Evolutionary conservation across 345 rosid genomes (phyloP).

Genomic region (Melaleuca alternifolia): DNA sequence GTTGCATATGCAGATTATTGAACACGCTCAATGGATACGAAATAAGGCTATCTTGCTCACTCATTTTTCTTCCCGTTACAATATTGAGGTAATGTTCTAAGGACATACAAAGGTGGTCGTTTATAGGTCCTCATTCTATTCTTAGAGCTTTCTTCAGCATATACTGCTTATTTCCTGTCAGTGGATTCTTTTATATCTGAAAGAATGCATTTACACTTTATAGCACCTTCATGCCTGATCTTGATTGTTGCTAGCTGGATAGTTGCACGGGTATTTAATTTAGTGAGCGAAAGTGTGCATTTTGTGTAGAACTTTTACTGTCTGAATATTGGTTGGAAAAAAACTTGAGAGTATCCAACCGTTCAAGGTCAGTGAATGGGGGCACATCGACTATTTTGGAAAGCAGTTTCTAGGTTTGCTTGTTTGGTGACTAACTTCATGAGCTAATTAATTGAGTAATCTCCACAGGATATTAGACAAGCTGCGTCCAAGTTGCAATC

Average conservation of each 20-base stretch:
- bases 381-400: background rate
- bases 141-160: background rate
- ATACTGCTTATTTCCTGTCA: background rate
- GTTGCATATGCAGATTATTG: constrained; percentile 49
- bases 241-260: background rate
- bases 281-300: background rate
- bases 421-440: background rate
- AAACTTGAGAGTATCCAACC: background rate
- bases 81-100: constrained; percentile 50
- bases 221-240: background rate
- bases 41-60: constrained; percentile 66
- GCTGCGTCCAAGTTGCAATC: constrained; percentile 70
- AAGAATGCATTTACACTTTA: background rate
- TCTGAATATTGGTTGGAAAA: background rate
- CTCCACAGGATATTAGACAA: constrained; percentile 64
- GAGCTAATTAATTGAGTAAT: background rate
- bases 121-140: background rate
- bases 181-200: background rate
- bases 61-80: constrained; percentile 89
- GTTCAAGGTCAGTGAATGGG: background rate
- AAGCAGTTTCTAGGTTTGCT: background rate
- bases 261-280: background rate
- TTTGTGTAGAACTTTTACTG: background rate
- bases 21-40: constrained; percentile 84
- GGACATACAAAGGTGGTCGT: background rate